Base-by-base conservation (phyloP, 176 grass and related monocot species). In the Urochloa ruziziensis region DNA sequence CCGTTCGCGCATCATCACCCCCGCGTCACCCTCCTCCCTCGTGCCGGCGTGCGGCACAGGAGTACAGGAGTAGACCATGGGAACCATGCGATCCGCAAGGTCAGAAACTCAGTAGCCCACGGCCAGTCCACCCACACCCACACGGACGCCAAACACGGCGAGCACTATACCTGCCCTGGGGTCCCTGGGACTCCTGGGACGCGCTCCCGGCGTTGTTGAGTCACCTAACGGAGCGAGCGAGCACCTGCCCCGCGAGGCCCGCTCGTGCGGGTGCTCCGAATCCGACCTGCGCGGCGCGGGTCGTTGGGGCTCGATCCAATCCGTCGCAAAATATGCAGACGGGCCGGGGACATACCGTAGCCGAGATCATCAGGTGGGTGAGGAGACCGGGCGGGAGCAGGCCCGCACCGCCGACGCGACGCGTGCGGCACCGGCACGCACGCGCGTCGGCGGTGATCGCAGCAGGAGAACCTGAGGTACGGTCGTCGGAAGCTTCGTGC, bases 401-500 rank as follows among this genome's bases (percentile, higher is more conserved):
- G 36, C 65, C 37, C 37, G 24, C 30, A 24, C 18, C 74, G 21
- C 76, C 46, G 57, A 54, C 24, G 70, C 32, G 67, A 81, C 61
- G 71, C 62, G 71, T 21, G n/a, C 33, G 46, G n/a, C 66, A 40
- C 24, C 43, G 42, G 44, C 69, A 2, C 58, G 37, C 66, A 77
- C 67, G 47, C 73, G 79, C 39, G 7, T 52, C 78, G 44, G 25
- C 61, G 36, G 12, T 29, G 42, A 28, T 42, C 82, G 52, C 52
- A 9, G 61, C 40, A 9, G 16, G 73, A 52, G 77, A 79, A 43
- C 0, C 43, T 7, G 48, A 17, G 12, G 12, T n/a, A n/a, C n/a
- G n/a, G 14, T 15, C 46, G 18, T 0, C 11, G 10, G 73, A 81
- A 91, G 89, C 89, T 91, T 84, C 89, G 61, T 83, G 80, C 61